Conservation (phyloP, 1,284 basidiomycete species). For the Malassezia pachydermatis region DNA sequence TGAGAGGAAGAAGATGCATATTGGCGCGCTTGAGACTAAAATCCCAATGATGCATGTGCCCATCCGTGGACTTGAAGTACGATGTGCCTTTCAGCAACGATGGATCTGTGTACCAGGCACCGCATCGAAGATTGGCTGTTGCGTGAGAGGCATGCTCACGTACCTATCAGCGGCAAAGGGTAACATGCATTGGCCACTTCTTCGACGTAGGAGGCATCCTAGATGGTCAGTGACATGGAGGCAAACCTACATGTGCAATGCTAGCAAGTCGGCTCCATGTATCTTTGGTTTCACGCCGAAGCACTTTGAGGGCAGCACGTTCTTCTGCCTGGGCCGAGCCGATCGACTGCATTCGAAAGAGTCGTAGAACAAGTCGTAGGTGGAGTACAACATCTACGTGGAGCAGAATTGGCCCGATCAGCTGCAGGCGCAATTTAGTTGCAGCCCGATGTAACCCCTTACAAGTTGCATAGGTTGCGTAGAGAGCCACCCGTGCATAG, state of each 20-base stretch:
- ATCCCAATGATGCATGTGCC: conserved; percentile 59
- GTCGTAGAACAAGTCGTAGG: no score
- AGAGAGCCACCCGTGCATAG: no score
- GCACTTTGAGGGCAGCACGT: conserved; percentile 9
- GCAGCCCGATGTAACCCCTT: no score
- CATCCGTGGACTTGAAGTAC: conserved; percentile 97
- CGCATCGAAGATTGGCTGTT: conserved; percentile 78
- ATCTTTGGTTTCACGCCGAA: conserved; percentile 13
- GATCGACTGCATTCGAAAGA: no score
- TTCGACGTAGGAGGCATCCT: conserved; percentile 13
- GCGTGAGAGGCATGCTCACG: conserved; percentile 8
- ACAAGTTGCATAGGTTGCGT: no score
- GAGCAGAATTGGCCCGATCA: no score
- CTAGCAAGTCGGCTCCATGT: conserved; percentile 13
- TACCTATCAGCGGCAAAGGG: conserved; percentile 14
- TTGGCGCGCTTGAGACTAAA: conserved; percentile 58
- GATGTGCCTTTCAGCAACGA: conserved; percentile 51
- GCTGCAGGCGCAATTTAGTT: no score
- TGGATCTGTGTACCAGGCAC: conserved; percentile 84
- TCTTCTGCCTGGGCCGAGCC: background rate
- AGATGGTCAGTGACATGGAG: background rate
- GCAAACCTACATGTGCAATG: conserved; percentile 11
- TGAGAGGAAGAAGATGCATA: conserved; percentile 62
- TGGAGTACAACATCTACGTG: no score
- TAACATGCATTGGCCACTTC: conserved; percentile 11